These are phyloP conservation scores for Quercus phellos DNA, from an alignment of 331 rosid species.

Conservation along the genomic window DNA sequence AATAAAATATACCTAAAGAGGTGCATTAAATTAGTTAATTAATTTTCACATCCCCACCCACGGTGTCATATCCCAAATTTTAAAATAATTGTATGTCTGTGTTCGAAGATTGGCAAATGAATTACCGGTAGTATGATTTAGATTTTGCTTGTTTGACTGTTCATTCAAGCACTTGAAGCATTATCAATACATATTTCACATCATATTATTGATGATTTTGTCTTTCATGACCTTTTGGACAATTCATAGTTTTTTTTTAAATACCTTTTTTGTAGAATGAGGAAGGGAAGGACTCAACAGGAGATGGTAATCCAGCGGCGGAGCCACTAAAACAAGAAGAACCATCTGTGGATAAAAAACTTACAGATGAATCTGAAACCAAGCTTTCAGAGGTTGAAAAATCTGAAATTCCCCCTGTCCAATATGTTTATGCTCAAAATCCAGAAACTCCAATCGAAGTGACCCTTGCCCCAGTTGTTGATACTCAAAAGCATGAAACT, in stretches of 20 bases:
- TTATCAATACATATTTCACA: not conserved
- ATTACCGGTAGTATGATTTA: not conserved
- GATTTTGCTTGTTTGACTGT: not conserved
- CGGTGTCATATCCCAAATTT: too few species aligned
- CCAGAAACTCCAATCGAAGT: not conserved
- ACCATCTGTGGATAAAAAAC: constrained; percentile 11
- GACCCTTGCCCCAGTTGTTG: not conserved
- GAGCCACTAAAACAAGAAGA: constrained; percentile 30
- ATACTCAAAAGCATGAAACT: not conserved
- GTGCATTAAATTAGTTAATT: too few species aligned
- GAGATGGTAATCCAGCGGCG: constrained; percentile 19
- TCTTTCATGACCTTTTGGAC: not conserved
- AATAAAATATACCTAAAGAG: too few species aligned
- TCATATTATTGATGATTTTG: not conserved
- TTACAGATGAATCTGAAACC: constrained; percentile 21
- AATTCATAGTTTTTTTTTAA: not conserved
- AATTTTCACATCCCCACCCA: too few species aligned
- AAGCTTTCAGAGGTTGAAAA: not conserved
- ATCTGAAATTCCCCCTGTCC: not conserved
- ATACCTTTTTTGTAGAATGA: constrained; percentile 27
- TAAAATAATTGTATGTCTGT: too few species aligned
- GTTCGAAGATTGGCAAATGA: not conserved
- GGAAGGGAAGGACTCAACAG: constrained; percentile 24
- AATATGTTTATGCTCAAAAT: not conserved
- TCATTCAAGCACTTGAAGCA: not conserved